Conservation (phyloP, 2,329 filamentous ascomycete genomes). For the Epichloe uncinata region DNA sequence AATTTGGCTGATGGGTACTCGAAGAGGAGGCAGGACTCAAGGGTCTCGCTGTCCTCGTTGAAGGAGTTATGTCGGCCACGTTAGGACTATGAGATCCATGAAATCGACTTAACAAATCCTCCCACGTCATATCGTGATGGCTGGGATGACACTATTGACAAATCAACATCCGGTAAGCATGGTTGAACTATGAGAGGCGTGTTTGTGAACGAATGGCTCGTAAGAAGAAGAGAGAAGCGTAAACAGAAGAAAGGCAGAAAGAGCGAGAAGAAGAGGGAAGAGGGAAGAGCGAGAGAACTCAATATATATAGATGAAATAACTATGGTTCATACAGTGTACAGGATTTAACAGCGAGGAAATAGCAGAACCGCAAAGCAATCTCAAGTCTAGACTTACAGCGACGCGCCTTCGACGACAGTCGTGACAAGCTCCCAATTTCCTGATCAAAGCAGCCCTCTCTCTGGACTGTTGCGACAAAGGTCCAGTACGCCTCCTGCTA, state of each 20-base stretch:
- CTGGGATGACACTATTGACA: slow-evolving; percentile 40
- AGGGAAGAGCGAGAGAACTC: neutral
- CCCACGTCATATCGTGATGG: slow-evolving; percentile 49
- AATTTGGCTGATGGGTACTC: slow-evolving; percentile 24
- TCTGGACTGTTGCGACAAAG: slow-evolving; percentile 43
- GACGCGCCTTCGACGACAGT: slow-evolving; percentile 43
- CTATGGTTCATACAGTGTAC: too few relatives aligned
- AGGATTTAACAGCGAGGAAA: too few relatives aligned
- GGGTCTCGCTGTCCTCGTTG: slow-evolving; percentile 27
- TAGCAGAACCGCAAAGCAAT: neutral
- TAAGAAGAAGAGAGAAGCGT: too few relatives aligned
- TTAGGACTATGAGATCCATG: slow-evolving; percentile 37
- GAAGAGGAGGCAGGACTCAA: slow-evolving; percentile 33
- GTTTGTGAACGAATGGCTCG: too few relatives aligned
- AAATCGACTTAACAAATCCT: slow-evolving; percentile 42
- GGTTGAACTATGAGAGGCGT: slow-evolving; percentile 3
- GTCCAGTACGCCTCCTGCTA: slow-evolving; percentile 45
- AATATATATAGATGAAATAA: neutral
- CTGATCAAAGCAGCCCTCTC: slow-evolving; percentile 46
- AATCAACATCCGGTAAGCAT: neutral
- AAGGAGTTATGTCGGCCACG: slow-evolving; percentile 35
- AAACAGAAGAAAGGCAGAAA: neutral
- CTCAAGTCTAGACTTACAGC: slow-evolving; percentile 32
- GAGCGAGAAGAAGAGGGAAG: neutral
- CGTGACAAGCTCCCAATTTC: slow-evolving; percentile 43